Evolutionary conservation across 441 rosid genomes (phyloP).

Genomic region (Syzygium malaccense): DNA sequence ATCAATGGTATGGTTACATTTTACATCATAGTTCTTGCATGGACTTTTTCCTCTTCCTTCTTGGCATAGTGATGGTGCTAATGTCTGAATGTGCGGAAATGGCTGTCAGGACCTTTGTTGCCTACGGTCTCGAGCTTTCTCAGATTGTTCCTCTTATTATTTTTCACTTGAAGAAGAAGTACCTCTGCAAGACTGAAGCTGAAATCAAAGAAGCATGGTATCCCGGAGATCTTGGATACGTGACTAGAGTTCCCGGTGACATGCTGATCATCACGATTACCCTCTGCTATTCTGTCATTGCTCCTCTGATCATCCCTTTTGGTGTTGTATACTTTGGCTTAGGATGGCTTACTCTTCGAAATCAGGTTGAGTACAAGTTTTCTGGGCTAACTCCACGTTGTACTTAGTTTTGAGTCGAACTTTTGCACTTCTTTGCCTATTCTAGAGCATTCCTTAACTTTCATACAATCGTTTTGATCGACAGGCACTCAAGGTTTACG

Average conservation of each 20-base stretch:
- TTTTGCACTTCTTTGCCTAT: not conserved
- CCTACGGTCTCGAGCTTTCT: constrained; percentile 87
- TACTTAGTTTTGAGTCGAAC: not conserved
- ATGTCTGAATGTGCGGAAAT: not conserved
- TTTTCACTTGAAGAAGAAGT: constrained; percentile 77
- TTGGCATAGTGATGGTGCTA: not conserved
- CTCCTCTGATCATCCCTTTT: constrained; percentile 78
- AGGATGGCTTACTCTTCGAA: constrained; percentile 83
- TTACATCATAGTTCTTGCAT: not conserved
- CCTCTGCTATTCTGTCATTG: constrained; percentile 78
- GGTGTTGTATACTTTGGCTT: constrained; percentile 64
- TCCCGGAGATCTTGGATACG: constrained; percentile 70
- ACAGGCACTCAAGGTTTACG: constrained; percentile 84
- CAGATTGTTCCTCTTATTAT: constrained; percentile 70
- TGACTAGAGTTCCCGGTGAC: constrained; percentile 73
- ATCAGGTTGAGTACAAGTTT: constrained; percentile 46
- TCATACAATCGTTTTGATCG: not conserved
- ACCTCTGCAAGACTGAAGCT: constrained; percentile 80
- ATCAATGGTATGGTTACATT: not conserved
- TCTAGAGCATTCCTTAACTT: not conserved
- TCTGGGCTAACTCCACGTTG: not conserved
- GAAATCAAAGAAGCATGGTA: constrained; percentile 78
- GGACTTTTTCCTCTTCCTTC: not conserved
- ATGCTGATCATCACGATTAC: constrained; percentile 65
- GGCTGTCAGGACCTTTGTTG: constrained; percentile 63